Evolutionary conservation across 805 yeast species (phyloP), one percentile per base, ranked within the genome.

Genomic region (Yamadazyma endophytica): DNA sequence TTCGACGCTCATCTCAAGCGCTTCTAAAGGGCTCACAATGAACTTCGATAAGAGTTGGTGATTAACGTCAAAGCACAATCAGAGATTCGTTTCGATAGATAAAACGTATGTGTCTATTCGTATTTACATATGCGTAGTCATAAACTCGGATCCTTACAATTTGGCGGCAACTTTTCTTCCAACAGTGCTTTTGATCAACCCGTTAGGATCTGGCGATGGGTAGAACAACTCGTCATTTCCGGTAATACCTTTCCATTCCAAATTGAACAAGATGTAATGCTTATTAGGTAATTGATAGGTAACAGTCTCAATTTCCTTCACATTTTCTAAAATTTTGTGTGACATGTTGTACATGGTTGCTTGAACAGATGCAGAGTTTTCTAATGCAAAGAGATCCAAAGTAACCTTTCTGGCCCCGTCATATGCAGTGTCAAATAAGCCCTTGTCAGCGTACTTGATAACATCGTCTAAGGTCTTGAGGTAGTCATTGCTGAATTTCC

Each of bases 311-410:
- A 89, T 68, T 37, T 66, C 66, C 3, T 78, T 68, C 34, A 75
- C 81, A 31, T 49, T 51, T 29, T 63, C 67, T 52, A 89, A 71
- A 42, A 89, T 85, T 41, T 75, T 77, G 42, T 77, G 70, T 23
- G 84, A 73, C 92, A 89, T 89, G 71, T 87, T 84, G 70, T 76
- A 89, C 96, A 89, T 90, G 37, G 96, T 89, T 27, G 95, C 96
- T 67, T 89, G 97, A 28, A 89, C 97, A 16, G 95, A 83, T n/a
- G 96, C 77, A 7, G 95, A 85, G 58, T 85, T 77, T 60, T 89
- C 96, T 30, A 73, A 57, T 12, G 96, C 96, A 59, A 89, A 89
- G 37, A 71, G 69, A 33, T 77, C 81, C 48, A 88, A 70, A 1
- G 96, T 87, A 48, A 75, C 71, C 23, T 64, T 66, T 49, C 86